Percentiles rank a stretch among this genome's conserved stretches.
Evolutionary conservation across 2,329 filamentous ascomycete species (phyloP).

Genomic region (Paecilomyces formosus): DNA sequence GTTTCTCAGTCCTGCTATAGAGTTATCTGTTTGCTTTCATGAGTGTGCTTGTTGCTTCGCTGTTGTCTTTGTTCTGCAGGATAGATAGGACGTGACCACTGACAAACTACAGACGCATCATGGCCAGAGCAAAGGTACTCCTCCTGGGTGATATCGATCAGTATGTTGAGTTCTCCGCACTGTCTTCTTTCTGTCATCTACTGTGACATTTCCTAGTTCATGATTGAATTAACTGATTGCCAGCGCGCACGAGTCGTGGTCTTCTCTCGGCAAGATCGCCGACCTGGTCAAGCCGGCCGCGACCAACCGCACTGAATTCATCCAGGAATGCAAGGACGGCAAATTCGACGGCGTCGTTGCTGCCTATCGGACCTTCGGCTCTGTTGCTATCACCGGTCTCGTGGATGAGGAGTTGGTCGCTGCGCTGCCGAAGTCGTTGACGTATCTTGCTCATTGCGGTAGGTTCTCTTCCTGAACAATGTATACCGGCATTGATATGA

Average conservation of each 20-base stretch:
- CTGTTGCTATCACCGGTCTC: constrained; percentile 56
- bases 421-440: constrained; percentile 32
- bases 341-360: constrained; percentile 58
- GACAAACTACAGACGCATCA: background rate
- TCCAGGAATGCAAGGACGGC: constrained; percentile 59
- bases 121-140: constrained; percentile 50
- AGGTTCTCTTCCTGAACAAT: constrained; percentile 5
- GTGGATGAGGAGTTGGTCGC: constrained; percentile 65
- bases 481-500: background rate
- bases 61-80: too few relatives aligned
- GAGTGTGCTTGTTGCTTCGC: too few relatives aligned
- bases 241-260: constrained; percentile 57
- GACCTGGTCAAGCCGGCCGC: constrained; percentile 58
- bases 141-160: constrained; percentile 57
- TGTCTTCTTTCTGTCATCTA: background rate
- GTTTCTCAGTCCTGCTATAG: too few relatives aligned
- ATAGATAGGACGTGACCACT: too few relatives aligned
- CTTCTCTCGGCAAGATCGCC: constrained; percentile 53
- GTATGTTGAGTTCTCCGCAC: constrained; percentile 37
- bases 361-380: constrained; percentile 65
- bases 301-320: constrained; percentile 58
- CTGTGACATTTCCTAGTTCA: too few relatives aligned
- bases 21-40: too few relatives aligned
- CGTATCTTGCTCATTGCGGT: constrained; percentile 35
- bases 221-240: constrained; percentile 5